Conservation (phyloP, 2,329 filamentous ascomycete genomes). For the Chrysoporthe deuterocubensis region DNA sequence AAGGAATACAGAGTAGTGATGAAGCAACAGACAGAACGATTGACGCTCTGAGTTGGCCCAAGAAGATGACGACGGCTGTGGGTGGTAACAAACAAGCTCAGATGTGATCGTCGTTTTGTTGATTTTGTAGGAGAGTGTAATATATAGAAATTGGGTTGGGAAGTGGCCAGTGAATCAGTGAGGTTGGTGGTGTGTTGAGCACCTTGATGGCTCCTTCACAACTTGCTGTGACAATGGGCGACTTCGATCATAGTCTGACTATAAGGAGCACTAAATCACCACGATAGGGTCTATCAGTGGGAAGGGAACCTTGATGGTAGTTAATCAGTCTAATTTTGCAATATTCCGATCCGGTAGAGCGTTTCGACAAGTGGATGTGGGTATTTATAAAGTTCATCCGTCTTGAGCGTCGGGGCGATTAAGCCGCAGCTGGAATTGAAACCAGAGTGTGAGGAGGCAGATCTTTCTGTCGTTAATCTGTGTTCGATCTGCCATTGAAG, state of each 20-base stretch:
- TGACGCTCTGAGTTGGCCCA: conserved; percentile 7
- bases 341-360: not conserved
- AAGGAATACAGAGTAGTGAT: conserved; percentile 23
- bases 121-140: not conserved
- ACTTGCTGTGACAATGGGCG: conserved; percentile 10
- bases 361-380: no score
- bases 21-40: not conserved
- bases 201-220: conserved; percentile 27
- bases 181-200: not conserved
- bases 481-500: no score
- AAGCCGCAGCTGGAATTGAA: no score
- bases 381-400: no score
- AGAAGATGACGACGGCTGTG: conserved; percentile 7
- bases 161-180: conserved; percentile 2
- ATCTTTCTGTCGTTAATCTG: not conserved
- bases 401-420: no score
- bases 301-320: no score
- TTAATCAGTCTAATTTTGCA: not conserved
- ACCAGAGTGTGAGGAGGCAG: no score
- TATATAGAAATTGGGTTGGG: not conserved
- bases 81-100: not conserved
- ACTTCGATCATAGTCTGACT: not conserved
- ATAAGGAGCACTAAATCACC: not conserved
- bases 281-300: no score
- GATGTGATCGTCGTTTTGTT: not conserved